phyloP scores from a whole-genome alignment of 2,329 filamentous ascomycete species.

The Sporothrix schenckii region DNA sequence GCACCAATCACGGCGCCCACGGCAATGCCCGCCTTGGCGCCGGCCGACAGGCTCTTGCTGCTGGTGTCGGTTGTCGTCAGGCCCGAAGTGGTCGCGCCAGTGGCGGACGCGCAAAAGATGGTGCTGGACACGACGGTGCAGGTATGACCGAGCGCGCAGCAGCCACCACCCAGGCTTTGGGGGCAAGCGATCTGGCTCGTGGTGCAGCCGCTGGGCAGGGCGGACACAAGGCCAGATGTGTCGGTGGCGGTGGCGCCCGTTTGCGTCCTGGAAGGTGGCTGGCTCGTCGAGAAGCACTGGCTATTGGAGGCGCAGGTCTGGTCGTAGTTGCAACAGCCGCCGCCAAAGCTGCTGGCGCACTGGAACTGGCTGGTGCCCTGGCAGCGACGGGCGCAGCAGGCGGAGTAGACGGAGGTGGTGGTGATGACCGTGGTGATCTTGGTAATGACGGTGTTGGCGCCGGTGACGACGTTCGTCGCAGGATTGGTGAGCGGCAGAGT shows the following conservation, averaged over 20 bases:
- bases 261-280: constrained; percentile 8
- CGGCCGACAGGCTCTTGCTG: constrained; percentile 47
- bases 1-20: constrained; percentile 54
- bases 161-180: constrained; percentile 51
- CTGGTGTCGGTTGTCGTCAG: constrained; percentile 34
- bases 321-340: constrained; percentile 55
- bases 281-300: constrained; percentile 43
- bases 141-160: constrained; percentile 51
- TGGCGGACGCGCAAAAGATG: constrained; percentile 48
- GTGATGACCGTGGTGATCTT: constrained; percentile 39
- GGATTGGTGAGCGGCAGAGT: not conserved
- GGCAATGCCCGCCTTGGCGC: constrained; percentile 61
- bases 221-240: constrained; percentile 39
- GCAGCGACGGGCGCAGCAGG: constrained; percentile 50
- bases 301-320: constrained; percentile 47
- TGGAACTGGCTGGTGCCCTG: constrained; percentile 49
- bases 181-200: constrained; percentile 53
- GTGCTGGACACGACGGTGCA: constrained; percentile 49
- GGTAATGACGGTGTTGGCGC: constrained; percentile 30
- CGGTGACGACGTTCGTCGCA: constrained; percentile 33
- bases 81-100: constrained; percentile 38
- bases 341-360: constrained; percentile 51
- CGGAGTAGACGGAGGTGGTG: constrained; percentile 38
- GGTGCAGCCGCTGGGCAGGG: constrained; percentile 50
- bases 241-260: not conserved